Conservation (phyloP, 352 stramenopile species). For the Globisporangium radiosum region DNA sequence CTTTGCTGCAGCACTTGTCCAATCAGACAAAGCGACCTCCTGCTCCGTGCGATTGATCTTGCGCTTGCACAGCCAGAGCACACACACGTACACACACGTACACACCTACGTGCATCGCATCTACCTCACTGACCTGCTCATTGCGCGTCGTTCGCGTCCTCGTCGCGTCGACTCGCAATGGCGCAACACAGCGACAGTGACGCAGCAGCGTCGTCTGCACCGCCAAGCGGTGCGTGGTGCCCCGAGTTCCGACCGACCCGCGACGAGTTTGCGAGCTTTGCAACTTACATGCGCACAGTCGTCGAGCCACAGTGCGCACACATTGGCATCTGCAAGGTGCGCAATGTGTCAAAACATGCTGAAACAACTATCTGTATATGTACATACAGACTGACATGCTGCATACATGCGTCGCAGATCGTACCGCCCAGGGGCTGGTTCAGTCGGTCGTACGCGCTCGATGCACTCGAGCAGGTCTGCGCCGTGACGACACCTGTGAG, state of each 20-base stretch:
- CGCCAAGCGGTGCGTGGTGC: conserved; percentile 41
- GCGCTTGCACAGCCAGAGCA: not conserved
- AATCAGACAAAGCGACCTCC: too few relatives aligned
- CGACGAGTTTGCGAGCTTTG: conserved; percentile 82
- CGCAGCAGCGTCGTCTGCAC: not conserved
- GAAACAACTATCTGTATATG: too few relatives aligned
- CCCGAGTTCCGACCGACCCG: conserved; percentile 83
- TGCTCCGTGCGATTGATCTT: not conserved
- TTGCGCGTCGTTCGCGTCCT: too few relatives aligned
- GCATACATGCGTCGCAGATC: conserved; percentile 21
- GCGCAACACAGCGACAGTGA: too few relatives aligned
- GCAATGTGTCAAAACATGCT: not conserved
- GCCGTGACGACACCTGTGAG: conserved; percentile 56
- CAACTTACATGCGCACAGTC: conserved; percentile 76
- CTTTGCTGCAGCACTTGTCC: too few relatives aligned
- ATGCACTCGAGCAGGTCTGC: conserved; percentile 29
- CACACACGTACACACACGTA: not conserved
- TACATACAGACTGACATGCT: too few relatives aligned
- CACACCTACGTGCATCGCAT: conserved; percentile 5
- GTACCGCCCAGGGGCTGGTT: conserved; percentile 77
- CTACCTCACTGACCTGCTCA: conserved; percentile 5
- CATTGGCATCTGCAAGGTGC: conserved; percentile 89
- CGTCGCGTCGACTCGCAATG: too few relatives aligned
- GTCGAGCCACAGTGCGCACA: conserved; percentile 68
- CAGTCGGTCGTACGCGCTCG: conserved; percentile 53